Percentiles rank a stretch among this genome's conserved stretches.
Evolutionary conservation across 2,329 filamentous ascomycete genomes (phyloP).

Genomic region (Microcera coccophila): DNA sequence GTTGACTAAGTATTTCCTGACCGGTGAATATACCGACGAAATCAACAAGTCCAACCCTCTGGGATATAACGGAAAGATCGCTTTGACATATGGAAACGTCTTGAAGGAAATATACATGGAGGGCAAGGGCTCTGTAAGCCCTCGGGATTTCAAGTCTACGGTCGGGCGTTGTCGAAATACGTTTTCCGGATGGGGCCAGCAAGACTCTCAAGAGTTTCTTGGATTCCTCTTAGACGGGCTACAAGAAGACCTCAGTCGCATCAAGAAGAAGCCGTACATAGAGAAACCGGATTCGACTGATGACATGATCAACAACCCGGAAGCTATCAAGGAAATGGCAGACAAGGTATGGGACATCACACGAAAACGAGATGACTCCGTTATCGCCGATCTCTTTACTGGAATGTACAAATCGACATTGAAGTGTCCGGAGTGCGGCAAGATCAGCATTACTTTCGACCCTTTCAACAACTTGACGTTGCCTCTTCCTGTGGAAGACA

Average conservation of each 20-base stretch:
- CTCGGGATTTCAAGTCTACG: constrained; percentile 75
- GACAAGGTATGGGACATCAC: constrained; percentile 89
- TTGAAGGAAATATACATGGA: constrained; percentile 76
- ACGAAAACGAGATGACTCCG: constrained; percentile 86
- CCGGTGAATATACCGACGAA: constrained; percentile 69
- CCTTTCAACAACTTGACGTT: constrained; percentile 94
- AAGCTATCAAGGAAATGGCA: constrained; percentile 78
- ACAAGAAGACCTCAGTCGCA: constrained; percentile 90
- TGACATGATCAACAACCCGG: constrained; percentile 81
- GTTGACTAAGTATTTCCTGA: constrained; percentile 84
- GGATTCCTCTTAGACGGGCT: constrained; percentile 91
- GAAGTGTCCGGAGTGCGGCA: constrained; percentile 83
- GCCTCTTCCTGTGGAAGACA: constrained; percentile 80
- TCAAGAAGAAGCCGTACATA: constrained; percentile 94
- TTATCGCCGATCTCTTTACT: constrained; percentile 92
- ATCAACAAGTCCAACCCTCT: constrained; percentile 83
- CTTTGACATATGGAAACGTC: constrained; percentile 74
- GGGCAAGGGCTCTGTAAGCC: constrained; percentile 65
- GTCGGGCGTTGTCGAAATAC: constrained; percentile 78
- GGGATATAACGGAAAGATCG: constrained; percentile 80
- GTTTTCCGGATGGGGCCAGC: constrained; percentile 92
- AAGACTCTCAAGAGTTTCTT: constrained; percentile 95
- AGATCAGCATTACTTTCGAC: constrained; percentile 98
- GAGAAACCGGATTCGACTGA: constrained; percentile 98
- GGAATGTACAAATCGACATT: constrained; percentile 98